phyloP scores from a whole-genome alignment of 1,284 basidiomycete species.

The Chiua sp. region DNA sequence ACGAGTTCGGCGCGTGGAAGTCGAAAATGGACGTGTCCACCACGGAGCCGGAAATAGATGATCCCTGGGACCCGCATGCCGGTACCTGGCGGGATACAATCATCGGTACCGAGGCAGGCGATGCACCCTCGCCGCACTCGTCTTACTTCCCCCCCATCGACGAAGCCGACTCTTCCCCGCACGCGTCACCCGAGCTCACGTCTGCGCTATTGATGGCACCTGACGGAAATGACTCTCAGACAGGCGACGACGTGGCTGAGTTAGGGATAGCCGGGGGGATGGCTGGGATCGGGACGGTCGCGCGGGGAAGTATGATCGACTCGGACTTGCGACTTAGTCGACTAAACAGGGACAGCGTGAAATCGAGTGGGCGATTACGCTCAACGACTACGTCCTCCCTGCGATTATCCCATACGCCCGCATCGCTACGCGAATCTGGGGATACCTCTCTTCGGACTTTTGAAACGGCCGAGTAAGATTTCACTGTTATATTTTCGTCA shows the following conservation, averaged over 20 bases:
- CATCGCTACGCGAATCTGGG: not conserved
- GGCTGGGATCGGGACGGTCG: slow-evolving; percentile 50
- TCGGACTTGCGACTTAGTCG: slow-evolving; percentile 8
- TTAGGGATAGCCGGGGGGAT: slow-evolving; percentile 39
- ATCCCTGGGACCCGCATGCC: slow-evolving; percentile 32
- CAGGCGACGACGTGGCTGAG: slow-evolving; percentile 29
- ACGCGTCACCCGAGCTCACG: slow-evolving; percentile 29
- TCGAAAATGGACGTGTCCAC: slow-evolving; percentile 3
- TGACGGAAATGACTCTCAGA: slow-evolving; percentile 25
- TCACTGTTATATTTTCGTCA: too few species aligned
- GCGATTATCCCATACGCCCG: slow-evolving; percentile 10
- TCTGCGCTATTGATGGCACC: slow-evolving; percentile 41
- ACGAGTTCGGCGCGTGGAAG: slow-evolving; percentile 34
- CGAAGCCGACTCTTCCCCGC: slow-evolving; percentile 23
- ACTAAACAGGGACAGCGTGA: slow-evolving; percentile 16
- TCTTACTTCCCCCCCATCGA: slow-evolving; percentile 13
- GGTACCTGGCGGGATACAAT: slow-evolving; percentile 33
- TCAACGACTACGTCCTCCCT: slow-evolving; percentile 1
- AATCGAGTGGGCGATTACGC: slow-evolving; percentile 13
- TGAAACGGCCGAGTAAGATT: not conserved
- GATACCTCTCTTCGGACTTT: slow-evolving; percentile 2
- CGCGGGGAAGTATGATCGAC: slow-evolving; percentile 33
- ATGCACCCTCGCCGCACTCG: slow-evolving; percentile 14
- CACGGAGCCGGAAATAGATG: slow-evolving; percentile 9
- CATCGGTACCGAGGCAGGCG: slow-evolving; percentile 34